phyloP scores from a whole-genome alignment of 495 filamentous ascomycete species.

The Podospora didyma region DNA sequence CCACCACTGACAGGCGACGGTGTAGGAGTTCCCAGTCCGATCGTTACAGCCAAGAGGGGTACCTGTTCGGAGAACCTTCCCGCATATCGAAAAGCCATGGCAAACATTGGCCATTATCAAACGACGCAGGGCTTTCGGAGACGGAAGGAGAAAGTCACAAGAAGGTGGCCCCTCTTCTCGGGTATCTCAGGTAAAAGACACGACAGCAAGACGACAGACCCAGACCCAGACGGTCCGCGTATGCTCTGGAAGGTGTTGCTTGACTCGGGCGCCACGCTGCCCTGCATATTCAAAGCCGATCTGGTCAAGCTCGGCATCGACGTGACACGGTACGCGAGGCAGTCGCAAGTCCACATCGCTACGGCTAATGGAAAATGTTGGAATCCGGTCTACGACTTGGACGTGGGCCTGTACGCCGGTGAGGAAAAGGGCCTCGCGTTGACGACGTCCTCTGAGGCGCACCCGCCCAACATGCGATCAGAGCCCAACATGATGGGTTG shows the following conservation, averaged over 20 bases:
- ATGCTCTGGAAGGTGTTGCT: conserved; percentile 30
- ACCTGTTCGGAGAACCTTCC: conserved; percentile 22
- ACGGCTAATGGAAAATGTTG: conserved; percentile 15
- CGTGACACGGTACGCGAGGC: conserved; percentile 32
- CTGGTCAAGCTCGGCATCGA: conserved; percentile 32
- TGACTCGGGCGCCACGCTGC: conserved; percentile 44
- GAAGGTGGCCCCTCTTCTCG: no score
- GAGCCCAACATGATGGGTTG: conserved; percentile 15
- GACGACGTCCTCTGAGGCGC: conserved; percentile 2
- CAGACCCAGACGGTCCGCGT: conserved; percentile 10
- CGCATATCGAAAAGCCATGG: neutral
- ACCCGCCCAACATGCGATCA: conserved; percentile 15
- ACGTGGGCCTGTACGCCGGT: conserved; percentile 26
- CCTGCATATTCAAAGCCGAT: conserved; percentile 32
- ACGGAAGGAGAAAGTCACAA: no score
- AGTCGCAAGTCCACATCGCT: conserved; percentile 22
- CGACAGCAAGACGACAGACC: neutral
- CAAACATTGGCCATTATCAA: neutral
- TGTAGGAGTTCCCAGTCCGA: neutral
- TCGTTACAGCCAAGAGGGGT: conserved; percentile 26
- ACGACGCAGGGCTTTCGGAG: no score
- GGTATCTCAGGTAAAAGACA: no score
- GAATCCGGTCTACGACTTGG: conserved; percentile 38
- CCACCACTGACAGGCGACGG: conserved; percentile 30
- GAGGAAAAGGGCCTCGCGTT: neutral